phyloP scores from a whole-genome alignment of 2,329 filamentous ascomycete species.

The Pseudogymnoascus sp. region DNA sequence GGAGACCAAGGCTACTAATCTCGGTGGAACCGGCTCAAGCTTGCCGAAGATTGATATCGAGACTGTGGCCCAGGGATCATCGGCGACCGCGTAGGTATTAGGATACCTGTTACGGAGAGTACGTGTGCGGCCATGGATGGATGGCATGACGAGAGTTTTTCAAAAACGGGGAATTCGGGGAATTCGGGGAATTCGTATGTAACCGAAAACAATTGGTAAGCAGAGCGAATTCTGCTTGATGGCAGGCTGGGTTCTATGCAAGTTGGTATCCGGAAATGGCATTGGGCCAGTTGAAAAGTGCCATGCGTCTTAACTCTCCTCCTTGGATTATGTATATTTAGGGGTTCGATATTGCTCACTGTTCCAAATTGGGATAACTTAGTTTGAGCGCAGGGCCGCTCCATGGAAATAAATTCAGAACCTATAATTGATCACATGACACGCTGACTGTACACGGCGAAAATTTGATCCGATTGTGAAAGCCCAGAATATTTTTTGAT shows the following conservation, averaged over 20 bases:
- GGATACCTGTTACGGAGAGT: background rate
- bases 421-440: conserved; percentile 5
- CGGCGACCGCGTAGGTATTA: conserved; percentile 19
- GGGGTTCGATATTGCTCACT: conserved; percentile 8
- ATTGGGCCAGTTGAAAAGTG: background rate
- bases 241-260: conserved; percentile 5
- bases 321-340: conserved; percentile 6
- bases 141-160: background rate
- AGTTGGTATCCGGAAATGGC: background rate
- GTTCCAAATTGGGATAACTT: conserved; percentile 7
- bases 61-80: conserved; percentile 41
- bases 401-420: conserved; percentile 7
- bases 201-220: conserved; percentile 4
- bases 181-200: background rate
- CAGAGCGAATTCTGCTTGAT: conserved; percentile 1
- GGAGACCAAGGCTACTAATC: conserved; percentile 62
- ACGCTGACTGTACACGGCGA: conserved; percentile 2
- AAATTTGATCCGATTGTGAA: conserved; percentile 7
- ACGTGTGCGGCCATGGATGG: background rate
- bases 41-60: conserved; percentile 60
- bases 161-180: background rate
- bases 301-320: conserved; percentile 1
- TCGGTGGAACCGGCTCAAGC: conserved; percentile 65
- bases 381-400: conserved; percentile 3
- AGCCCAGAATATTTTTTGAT: conserved; percentile 6